Evolutionary conservation across 495 filamentous ascomycete genomes (phyloP).

Genomic region (Mycothermus thermophilus): DNA sequence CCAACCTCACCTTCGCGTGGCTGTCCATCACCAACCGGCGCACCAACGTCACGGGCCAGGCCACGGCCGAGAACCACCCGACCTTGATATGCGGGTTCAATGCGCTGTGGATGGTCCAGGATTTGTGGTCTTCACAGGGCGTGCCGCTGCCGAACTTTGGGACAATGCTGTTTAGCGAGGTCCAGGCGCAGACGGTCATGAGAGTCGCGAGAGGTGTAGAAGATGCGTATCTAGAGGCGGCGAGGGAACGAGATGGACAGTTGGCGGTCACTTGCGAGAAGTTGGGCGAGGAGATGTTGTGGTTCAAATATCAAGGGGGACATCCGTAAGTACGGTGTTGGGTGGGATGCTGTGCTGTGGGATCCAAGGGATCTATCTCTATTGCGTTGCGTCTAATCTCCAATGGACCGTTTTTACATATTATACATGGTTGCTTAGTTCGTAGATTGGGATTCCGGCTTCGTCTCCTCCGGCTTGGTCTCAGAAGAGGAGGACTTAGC

Average conservation of each 20-base stretch:
- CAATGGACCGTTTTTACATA: too few relatives aligned
- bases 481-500: too few relatives aligned
- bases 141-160: constrained; percentile 4
- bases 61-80: not conserved
- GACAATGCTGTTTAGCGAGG: not conserved
- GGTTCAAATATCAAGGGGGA: not conserved
- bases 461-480: too few relatives aligned
- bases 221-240: not conserved
- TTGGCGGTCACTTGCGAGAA: not conserved
- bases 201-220: not conserved
- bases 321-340: not conserved
- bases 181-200: not conserved
- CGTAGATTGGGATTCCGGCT: too few relatives aligned
- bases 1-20: not conserved
- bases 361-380: too few relatives aligned
- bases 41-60: not conserved
- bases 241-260: not conserved
- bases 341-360: too few relatives aligned
- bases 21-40: constrained; percentile 1
- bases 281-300: not conserved
- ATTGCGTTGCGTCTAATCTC: too few relatives aligned
- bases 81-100: constrained; percentile 3
- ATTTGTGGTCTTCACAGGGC: constrained; percentile 1
- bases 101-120: constrained; percentile 6
- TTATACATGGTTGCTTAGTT: too few relatives aligned